phyloP scores from a whole-genome alignment of 2,329 filamentous ascomycete genomes.

The Aspergillus sp. region DNA sequence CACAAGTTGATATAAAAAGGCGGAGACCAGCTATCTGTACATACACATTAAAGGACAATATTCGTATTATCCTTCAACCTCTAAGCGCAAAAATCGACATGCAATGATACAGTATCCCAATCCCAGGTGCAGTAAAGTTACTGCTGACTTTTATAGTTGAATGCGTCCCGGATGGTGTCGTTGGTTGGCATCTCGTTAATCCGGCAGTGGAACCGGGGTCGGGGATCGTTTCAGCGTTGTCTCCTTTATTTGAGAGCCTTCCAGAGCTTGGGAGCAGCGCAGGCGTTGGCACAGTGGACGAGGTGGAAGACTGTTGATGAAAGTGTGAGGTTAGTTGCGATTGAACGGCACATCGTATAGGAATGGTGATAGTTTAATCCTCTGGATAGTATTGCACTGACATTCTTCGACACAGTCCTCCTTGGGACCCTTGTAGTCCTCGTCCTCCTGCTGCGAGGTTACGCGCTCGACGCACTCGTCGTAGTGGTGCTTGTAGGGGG shows the following conservation, averaged over 20 bases:
- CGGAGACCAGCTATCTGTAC: conserved; percentile 45
- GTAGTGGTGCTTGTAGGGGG: conserved; percentile 92
- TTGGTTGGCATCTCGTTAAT: conserved; percentile 13
- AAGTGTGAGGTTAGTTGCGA: background rate
- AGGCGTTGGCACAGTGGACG: conserved; percentile 88
- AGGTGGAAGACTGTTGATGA: conserved; percentile 87
- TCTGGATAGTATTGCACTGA: conserved; percentile 57
- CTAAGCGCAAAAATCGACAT: conserved; percentile 9
- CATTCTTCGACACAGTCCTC: conserved; percentile 99
- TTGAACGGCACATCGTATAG: background rate
- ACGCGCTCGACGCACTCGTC: conserved; percentile 98
- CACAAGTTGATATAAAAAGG: conserved; percentile 31
- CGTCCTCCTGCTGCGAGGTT: conserved; percentile 64
- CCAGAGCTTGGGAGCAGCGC: conserved; percentile 96
- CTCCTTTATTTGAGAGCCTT: conserved; percentile 77
- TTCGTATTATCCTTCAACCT: conserved; percentile 16
- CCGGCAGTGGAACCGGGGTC: conserved; percentile 17
- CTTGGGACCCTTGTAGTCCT: conserved; percentile 69
- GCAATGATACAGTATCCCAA: conserved; percentile 15
- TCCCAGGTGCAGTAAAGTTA: conserved; percentile 7
- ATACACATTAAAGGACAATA: conserved; percentile 33
- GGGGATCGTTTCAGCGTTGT: conserved; percentile 16
- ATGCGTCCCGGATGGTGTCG: conserved; percentile 4
- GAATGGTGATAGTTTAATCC: background rate
- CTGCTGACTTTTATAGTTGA: conserved; percentile 1